Evolutionary conservation across 2,329 filamentous ascomycete species (phyloP).

Genomic region (Colletotrichum sp.): DNA sequence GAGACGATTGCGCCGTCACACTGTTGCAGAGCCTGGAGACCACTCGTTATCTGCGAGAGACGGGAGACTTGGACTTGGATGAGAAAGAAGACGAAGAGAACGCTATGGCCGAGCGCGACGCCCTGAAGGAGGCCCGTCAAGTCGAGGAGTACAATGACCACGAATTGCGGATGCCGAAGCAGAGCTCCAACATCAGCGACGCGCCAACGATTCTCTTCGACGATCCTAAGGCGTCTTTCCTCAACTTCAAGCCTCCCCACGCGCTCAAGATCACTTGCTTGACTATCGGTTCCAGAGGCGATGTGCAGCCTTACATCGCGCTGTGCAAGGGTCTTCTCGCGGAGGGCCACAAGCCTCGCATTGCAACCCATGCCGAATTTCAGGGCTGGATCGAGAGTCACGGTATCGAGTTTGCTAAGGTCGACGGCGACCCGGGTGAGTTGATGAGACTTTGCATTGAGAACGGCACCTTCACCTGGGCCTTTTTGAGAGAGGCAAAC

Average conservation of each 20-base stretch:
- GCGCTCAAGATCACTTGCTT: slow-evolving; percentile 87
- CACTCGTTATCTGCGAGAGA: slow-evolving; percentile 72
- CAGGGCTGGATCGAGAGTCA: slow-evolving; percentile 88
- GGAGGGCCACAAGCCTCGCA: slow-evolving; percentile 85
- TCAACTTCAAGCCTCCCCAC: slow-evolving; percentile 87
- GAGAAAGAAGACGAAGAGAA: slow-evolving; percentile 74
- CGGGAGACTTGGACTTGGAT: slow-evolving; percentile 69
- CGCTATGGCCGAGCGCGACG: slow-evolving; percentile 81
- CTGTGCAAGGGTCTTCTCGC: slow-evolving; percentile 88
- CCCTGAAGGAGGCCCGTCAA: slow-evolving; percentile 75
- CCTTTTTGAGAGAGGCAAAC: slow-evolving; percentile 88
- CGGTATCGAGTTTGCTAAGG: slow-evolving; percentile 88
- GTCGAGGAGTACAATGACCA: slow-evolving; percentile 54
- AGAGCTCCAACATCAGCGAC: slow-evolving; percentile 53
- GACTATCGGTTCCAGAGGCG: slow-evolving; percentile 93
- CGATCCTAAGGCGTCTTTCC: slow-evolving; percentile 83
- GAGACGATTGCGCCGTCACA: slow-evolving; percentile 89
- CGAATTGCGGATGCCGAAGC: slow-evolving; percentile 54
- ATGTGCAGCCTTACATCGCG: slow-evolving; percentile 97
- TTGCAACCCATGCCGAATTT: slow-evolving; percentile 93
- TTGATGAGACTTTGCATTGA: slow-evolving; percentile 97
- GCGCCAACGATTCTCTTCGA: slow-evolving; percentile 85
- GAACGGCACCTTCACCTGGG: slow-evolving; percentile 94
- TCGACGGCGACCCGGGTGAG: slow-evolving; percentile 91
- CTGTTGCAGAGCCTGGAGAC: slow-evolving; percentile 79